Evolutionary conservation across 179 eudicot genomes (phyloP).

Genomic region (Drosera spatulata): DNA sequence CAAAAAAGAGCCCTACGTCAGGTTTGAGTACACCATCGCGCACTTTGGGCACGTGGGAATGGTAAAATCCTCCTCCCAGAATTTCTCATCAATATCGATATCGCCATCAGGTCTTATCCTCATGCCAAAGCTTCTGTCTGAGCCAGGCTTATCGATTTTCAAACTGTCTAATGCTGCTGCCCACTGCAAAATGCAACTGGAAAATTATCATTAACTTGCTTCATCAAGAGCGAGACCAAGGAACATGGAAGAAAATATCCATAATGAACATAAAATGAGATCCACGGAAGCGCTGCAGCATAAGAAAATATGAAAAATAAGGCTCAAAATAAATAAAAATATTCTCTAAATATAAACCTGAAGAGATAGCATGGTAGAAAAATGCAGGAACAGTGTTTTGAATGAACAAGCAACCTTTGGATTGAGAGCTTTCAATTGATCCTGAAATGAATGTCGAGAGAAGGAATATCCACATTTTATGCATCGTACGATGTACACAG

Average conservation of each 20-base stretch:
- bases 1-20: constrained; percentile 42
- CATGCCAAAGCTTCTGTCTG: constrained; percentile 94
- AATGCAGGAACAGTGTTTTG: too few relatives aligned
- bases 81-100: constrained; percentile 86
- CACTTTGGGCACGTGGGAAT: constrained; percentile 79
- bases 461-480: constrained; percentile 69
- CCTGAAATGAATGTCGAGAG: constrained; percentile 64
- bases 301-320: too few relatives aligned
- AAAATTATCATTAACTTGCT: constrained; percentile 7
- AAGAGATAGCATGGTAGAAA: too few relatives aligned
- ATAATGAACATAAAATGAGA: too few relatives aligned
- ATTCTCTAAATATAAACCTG: too few relatives aligned
- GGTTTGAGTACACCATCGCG: constrained; percentile 82
- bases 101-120: constrained; percentile 93
- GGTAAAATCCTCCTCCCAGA: constrained; percentile 90
- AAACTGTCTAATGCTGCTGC: constrained; percentile 85
- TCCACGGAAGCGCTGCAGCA: too few relatives aligned
- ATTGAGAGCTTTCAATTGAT: constrained; percentile 64
- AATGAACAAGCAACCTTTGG: constrained; percentile 46
- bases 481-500: constrained; percentile 76
- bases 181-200: constrained; percentile 48
- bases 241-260: background rate
- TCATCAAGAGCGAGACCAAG: background rate
- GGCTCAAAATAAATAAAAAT: too few relatives aligned
- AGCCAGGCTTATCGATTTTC: constrained; percentile 51